Evolutionary conservation across 2,329 filamentous ascomycete species (phyloP).

Genomic region (Celoporthe dispersa): DNA sequence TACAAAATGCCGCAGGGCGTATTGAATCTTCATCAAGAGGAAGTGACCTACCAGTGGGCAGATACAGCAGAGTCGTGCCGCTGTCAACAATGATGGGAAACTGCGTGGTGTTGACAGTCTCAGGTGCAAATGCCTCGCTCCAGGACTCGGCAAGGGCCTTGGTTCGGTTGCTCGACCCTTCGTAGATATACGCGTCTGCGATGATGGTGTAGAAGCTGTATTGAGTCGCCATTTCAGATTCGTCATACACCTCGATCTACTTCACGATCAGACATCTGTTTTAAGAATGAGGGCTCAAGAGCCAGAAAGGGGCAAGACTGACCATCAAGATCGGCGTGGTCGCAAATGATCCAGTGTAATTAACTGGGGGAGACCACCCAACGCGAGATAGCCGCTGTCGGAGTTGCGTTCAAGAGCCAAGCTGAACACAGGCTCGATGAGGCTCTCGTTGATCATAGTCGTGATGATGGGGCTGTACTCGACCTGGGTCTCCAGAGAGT

Average conservation of each 20-base stretch:
- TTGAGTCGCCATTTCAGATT: conserved; percentile 24
- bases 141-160: conserved; percentile 11
- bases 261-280: conserved; percentile 22
- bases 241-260: conserved; percentile 24
- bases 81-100: conserved; percentile 36
- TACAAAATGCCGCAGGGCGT: neutral
- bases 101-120: conserved; percentile 34
- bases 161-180: conserved; percentile 23
- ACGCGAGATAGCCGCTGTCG: conserved; percentile 49
- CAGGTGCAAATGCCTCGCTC: conserved; percentile 5
- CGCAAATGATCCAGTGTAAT: conserved; percentile 35
- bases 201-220: conserved; percentile 37
- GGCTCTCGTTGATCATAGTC: conserved; percentile 49
- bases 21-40: neutral
- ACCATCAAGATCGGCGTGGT: conserved; percentile 35
- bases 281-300: neutral
- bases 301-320: neutral
- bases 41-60: conserved; percentile 34
- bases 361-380: conserved; percentile 55
- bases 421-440: conserved; percentile 51
- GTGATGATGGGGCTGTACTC: conserved; percentile 56
- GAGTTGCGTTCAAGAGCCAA: conserved; percentile 48
- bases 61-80: conserved; percentile 35
- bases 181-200: conserved; percentile 35
- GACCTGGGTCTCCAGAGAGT: conserved; percentile 32